Evolutionary conservation across 352 stramenopile genomes (phyloP).

Genomic region (Pythium plurisporium): DNA sequence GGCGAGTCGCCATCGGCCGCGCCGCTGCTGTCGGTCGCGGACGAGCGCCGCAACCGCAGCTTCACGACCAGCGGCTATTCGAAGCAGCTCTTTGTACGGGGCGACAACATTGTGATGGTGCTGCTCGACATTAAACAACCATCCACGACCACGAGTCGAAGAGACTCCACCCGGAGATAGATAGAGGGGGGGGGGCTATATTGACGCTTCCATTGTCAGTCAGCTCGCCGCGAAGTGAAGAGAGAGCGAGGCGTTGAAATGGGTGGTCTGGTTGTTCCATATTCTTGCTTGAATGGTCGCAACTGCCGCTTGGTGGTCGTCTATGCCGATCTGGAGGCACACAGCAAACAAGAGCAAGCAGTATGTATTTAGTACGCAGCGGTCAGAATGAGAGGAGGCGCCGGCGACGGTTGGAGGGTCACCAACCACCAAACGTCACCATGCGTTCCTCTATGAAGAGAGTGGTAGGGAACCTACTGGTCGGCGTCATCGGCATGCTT

Average conservation of each 20-base stretch:
- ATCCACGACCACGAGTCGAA: neutral
- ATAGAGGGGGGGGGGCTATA: too few species aligned
- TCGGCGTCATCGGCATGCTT: slow-evolving; percentile 35
- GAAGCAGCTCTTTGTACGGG: slow-evolving; percentile 90
- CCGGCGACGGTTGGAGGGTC: neutral
- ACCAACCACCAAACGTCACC: neutral
- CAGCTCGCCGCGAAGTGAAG: too few species aligned
- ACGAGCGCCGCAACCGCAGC: slow-evolving; percentile 36
- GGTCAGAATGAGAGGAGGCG: neutral
- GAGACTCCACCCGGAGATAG: slow-evolving; percentile 2
- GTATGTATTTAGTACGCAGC: neutral
- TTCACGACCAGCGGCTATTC: slow-evolving; percentile 43
- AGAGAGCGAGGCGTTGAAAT: neutral
- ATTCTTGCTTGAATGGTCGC: neutral
- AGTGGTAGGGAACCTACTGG: slow-evolving; percentile 18
- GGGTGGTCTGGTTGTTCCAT: too few species aligned
- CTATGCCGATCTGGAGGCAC: neutral
- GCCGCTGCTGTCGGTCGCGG: slow-evolving; percentile 44
- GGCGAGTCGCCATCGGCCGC: neutral
- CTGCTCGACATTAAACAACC: slow-evolving; percentile 4
- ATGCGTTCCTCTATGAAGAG: neutral
- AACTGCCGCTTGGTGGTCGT: neutral
- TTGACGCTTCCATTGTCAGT: too few species aligned
- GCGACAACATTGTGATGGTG: slow-evolving; percentile 91
- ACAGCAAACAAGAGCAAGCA: neutral